A percentile compares a stretch with the other conserved stretches of the same genome.
phyloP scores from a whole-genome alignment of 2,329 filamentous ascomycete species.

The Arthrinium puccinioides region DNA sequence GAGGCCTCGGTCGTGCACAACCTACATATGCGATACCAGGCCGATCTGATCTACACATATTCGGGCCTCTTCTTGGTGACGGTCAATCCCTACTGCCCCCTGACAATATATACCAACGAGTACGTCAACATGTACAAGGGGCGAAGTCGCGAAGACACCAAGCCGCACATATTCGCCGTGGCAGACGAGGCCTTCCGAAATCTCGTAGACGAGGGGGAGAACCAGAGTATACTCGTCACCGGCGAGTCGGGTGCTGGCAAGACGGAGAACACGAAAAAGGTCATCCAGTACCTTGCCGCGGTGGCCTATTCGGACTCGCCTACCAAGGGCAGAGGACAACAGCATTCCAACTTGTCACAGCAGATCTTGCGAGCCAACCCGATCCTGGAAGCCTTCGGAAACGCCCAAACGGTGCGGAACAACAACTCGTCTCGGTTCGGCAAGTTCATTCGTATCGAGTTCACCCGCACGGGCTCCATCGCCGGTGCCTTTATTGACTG shows the following conservation, averaged over 20 bases:
- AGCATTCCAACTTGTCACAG: slow-evolving; percentile 81
- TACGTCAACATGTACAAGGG: slow-evolving; percentile 99
- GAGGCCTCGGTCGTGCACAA: slow-evolving; percentile 98
- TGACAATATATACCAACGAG: slow-evolving; percentile 93
- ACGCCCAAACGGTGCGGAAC: slow-evolving; percentile 94
- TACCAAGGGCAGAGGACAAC: slow-evolving; percentile 49
- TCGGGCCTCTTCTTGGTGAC: slow-evolving; percentile 95
- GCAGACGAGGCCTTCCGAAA: slow-evolving; percentile 95
- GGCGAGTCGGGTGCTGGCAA: slow-evolving; percentile 97
- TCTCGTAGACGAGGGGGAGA: slow-evolving; percentile 86
- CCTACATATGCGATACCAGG: slow-evolving; percentile 86
- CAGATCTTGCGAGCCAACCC: slow-evolving; percentile 95
- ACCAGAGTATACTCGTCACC: slow-evolving; percentile 96
- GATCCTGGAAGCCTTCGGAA: slow-evolving; percentile 95
- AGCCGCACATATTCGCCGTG: slow-evolving; percentile 96
- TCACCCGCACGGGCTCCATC: slow-evolving; percentile 80
- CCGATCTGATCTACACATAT: slow-evolving; percentile 97
- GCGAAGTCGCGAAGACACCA: slow-evolving; percentile 82
- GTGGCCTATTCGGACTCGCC: slow-evolving; percentile 80
- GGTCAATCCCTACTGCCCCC: slow-evolving; percentile 89
- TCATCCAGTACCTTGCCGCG: slow-evolving; percentile 95
- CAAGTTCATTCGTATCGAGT: slow-evolving; percentile 98
- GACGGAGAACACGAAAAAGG: slow-evolving; percentile 98
- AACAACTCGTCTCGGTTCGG: slow-evolving; percentile 98
- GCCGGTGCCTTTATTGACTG: slow-evolving; percentile 96